Evolutionary conservation across 179 eudicot species (phyloP).

Genomic region (Sideroxylon spinosum): DNA sequence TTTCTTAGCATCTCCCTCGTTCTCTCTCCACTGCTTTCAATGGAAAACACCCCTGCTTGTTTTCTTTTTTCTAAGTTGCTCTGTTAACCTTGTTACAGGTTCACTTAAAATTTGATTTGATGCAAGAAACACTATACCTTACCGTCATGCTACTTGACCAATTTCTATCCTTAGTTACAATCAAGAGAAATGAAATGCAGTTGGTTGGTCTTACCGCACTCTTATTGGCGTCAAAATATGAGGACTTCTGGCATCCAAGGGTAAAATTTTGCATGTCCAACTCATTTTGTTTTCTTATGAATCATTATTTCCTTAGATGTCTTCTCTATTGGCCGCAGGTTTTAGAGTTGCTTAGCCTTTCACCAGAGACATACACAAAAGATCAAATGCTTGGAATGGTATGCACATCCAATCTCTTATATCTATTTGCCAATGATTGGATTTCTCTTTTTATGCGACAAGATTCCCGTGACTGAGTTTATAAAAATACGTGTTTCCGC

Average conservation of each 20-base stretch:
- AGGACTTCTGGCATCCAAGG: slow-evolving; percentile 98
- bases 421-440: neutral
- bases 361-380: slow-evolving; percentile 78
- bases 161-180: slow-evolving; percentile 59
- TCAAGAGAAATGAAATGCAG: slow-evolving; percentile 71
- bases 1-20: neutral
- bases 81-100: slow-evolving; percentile 45
- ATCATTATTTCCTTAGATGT: slow-evolving; percentile 7
- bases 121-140: slow-evolving; percentile 97
- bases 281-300: neutral
- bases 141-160: slow-evolving; percentile 70
- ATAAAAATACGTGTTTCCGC: neutral
- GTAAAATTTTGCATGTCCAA: slow-evolving; percentile 31
- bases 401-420: slow-evolving; percentile 13
- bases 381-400: slow-evolving; percentile 87
- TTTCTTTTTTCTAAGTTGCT: neutral
- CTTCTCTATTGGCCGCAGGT: slow-evolving; percentile 44
- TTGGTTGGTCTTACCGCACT: slow-evolving; percentile 90
- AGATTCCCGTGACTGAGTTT: neutral
- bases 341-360: slow-evolving; percentile 73
- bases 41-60: neutral
- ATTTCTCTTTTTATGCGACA: neutral
- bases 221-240: slow-evolving; percentile 91
- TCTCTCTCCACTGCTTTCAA: slow-evolving; percentile 9
- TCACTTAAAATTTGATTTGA: slow-evolving; percentile 75